Evolutionary conservation across 371 early-diverging fungal species (phyloP), one percentile per base, ranked within the genome.

Genomic region (Conidiobolus incongruus): DNA sequence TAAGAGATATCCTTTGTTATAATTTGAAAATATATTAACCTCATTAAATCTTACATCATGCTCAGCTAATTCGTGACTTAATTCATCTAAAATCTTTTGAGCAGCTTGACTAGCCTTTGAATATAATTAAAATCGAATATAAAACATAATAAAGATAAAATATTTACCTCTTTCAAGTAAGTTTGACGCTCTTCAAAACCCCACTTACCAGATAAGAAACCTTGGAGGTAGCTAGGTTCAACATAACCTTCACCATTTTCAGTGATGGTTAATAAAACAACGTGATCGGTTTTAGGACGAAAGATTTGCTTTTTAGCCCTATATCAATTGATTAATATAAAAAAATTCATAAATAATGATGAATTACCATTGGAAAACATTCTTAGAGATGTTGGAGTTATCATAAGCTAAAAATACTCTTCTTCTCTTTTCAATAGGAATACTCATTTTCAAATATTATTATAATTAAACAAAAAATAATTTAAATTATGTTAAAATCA

Each of bases 291-390:
- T 11, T 50, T 40, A 16, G 42, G 31, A 29, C 50, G 46, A 15
- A 50, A 40, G 15, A 50, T 35, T 11, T 50, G 42, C 12, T 30
- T 13, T 26, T 46, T 35, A 11, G 50, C 46, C 43, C 43, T 43
- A 43, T 15, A 8, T 11, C 8, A 12, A 20, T 20, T 33, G n/a
- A 21, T 10, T 43, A 12, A 19, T 16, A 43, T 10, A 13, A 33
- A 8, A 43, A 21, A 20, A 4, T 8, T 10, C 6, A 8, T 8
- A 37, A 6, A 6, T 20, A 19, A 17, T n/a, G 13, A 4, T 17
- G 33, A 20, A 2, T 43, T 43, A 43, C 50, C 50, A 50, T 12
- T 50, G 38, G 42, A 50, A 45, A 24, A 50, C 46, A 19, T 45
- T 35, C 31, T 40, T 40, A 13, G 37, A 41, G 26, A 41, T 40